Evolutionary conservation across 2,329 filamentous ascomycete genomes (phyloP).

Genomic region (Penicillium sp.): DNA sequence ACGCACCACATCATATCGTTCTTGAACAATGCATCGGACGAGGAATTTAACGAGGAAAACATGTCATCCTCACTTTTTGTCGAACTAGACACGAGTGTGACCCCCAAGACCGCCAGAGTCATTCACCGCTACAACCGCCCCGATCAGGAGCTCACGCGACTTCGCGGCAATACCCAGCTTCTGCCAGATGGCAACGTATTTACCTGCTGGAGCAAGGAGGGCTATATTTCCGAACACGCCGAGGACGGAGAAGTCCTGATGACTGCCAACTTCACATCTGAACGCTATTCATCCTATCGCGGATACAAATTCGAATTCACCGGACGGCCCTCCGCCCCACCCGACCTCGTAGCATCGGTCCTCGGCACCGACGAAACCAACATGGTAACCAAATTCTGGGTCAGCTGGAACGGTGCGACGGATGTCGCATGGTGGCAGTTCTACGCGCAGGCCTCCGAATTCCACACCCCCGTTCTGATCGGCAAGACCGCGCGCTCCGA

Average conservation of each 20-base stretch:
- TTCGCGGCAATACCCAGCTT: conserved; percentile 36
- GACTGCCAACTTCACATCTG: conserved; percentile 33
- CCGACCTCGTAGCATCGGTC: conserved; percentile 30
- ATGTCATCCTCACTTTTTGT: conserved; percentile 31
- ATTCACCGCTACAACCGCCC: conserved; percentile 32
- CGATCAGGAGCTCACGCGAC: conserved; percentile 29
- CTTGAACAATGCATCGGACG: conserved; percentile 36
- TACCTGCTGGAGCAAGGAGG: conserved; percentile 35
- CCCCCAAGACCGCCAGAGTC: conserved; percentile 28
- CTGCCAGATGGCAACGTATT: conserved; percentile 38
- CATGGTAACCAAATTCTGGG: conserved; percentile 31
- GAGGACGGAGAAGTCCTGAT: conserved; percentile 30
- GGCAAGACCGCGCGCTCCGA: conserved; percentile 17
- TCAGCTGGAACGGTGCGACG: conserved; percentile 41
- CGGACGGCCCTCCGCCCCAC: conserved; percentile 31
- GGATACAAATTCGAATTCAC: conserved; percentile 39
- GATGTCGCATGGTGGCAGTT: conserved; percentile 37
- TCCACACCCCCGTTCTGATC: conserved; percentile 18
- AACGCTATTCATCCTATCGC: conserved; percentile 38
- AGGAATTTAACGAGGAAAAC: conserved; percentile 25
- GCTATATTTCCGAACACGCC: conserved; percentile 35
- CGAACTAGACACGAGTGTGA: conserved; percentile 26
- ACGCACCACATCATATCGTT: conserved; percentile 34
- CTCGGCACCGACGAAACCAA: conserved; percentile 27
- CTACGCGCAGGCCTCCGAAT: conserved; percentile 28